Base-by-base conservation (phyloP, 2,329 filamentous ascomycete species). In the Cryphonectria nitschkei region DNA sequence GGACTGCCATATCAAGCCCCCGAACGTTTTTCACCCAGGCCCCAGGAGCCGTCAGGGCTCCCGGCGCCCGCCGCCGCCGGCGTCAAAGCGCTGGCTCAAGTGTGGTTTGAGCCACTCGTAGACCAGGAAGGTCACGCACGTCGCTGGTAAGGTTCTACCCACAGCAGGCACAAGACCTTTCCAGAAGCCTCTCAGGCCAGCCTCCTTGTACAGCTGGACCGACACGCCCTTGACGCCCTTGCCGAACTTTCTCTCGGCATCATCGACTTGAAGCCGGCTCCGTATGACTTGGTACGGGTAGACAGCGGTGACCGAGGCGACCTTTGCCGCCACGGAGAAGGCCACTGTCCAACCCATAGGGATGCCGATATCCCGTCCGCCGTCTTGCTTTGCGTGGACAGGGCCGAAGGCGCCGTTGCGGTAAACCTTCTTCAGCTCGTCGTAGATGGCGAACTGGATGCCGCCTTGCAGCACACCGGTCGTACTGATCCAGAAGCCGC, bases 221-320 rank as follows among this genome's bases (percentile, higher is more conserved):
- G 92, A 85, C 14, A 95, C 94, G 75, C 94, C 95, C 65, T 83
- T 77, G 60, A 90, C 84, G 7, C 93, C 90, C 61, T 89, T 89
- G 0, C 88, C 91, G 78, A 97, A 98, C 62, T 87, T 84, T 75
- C 87, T 84, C 62, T 92, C 90, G 3, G 94, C 93, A 79, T 96
- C 87, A 80, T 97, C 97, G 70, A 93, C 95, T 83, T 99, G 96
- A 80, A 99, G 83, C 61, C 96, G 87, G 74, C 93, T 93, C 73
- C 96, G 86, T 65, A 99, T 87, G 39, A 98, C 94, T 82, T 98
- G 96, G 79, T 98, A 97, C 1, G 96, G 96, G 79, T 98, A 99
- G 9, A 95, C 98, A 68, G 91, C 89, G 37, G 90, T 91, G n/a
- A 94, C 94, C 0, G 96, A 95, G 74, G 97, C 90, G 34, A 97